Conservation (phyloP, 176 grass and related monocot species). For the Phoenix dactylifera region DNA sequence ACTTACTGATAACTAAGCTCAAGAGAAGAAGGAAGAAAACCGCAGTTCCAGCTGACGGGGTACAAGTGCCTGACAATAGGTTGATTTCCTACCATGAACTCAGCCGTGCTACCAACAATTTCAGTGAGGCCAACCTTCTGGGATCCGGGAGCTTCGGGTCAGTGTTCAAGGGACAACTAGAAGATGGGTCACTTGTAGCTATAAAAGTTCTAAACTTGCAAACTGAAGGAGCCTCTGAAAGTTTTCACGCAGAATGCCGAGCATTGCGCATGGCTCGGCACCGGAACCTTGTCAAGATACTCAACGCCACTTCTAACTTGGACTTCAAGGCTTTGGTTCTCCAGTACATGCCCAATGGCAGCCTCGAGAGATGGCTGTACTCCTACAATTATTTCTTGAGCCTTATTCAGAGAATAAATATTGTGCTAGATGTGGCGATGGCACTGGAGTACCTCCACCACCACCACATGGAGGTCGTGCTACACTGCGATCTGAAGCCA, state of each 20-base stretch:
- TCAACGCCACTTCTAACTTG: constrained; percentile 22
- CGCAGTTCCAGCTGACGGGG: not conserved
- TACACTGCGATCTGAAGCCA: constrained; percentile 24
- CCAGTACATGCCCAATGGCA: constrained; percentile 27
- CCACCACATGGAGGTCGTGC: constrained; percentile 13
- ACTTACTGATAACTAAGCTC: not conserved
- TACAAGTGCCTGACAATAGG: not conserved
- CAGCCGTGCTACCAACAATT: constrained; percentile 12
- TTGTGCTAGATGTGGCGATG: constrained; percentile 8
- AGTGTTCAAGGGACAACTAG: constrained; percentile 20
- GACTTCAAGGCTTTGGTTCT: constrained; percentile 21
- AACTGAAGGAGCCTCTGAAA: constrained; percentile 2
- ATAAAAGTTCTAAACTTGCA: constrained; percentile 18
- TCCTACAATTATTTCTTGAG: constrained; percentile 2
- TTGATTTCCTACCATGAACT: constrained; percentile 22
- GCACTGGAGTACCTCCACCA: constrained; percentile 24
- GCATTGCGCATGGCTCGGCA: constrained; percentile 20
- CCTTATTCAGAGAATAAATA: constrained; percentile 11
- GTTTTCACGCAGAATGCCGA: constrained; percentile 16
- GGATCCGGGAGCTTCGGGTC: constrained; percentile 13
- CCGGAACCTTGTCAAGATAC: constrained; percentile 22
- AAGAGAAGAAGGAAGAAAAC: not conserved
- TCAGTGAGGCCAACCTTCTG: constrained; percentile 19
- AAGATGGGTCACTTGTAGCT: constrained; percentile 1
- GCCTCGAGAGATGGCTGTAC: constrained; percentile 21